These are phyloP conservation scores for Drechslerella dactyloides DNA, from an alignment of 2,329 filamentous ascomycete species.

Conservation along the genomic window DNA sequence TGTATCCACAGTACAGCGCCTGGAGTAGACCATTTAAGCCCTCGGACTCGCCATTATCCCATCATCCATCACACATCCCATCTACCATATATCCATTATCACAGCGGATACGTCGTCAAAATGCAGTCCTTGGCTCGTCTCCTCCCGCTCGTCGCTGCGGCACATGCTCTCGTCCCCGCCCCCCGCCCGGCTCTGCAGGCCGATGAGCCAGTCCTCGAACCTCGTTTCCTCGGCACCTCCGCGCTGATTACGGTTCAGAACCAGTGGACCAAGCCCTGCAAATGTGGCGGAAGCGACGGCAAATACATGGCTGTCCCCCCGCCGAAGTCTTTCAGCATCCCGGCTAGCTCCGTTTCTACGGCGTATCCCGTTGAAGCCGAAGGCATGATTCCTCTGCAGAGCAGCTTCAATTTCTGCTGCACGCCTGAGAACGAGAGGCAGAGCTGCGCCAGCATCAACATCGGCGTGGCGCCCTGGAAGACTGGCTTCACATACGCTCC, in stretches of 20 bases:
- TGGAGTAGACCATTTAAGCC: background rate
- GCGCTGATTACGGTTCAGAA: constrained; percentile 38
- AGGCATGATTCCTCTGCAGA: constrained; percentile 42
- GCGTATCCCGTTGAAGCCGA: constrained; percentile 32
- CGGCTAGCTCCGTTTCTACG: constrained; percentile 15
- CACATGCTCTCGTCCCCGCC: constrained; percentile 40
- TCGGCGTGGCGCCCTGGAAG: constrained; percentile 26
- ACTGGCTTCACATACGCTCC: constrained; percentile 16
- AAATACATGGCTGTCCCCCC: constrained; percentile 23
- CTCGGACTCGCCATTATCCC: background rate
- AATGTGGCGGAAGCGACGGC: constrained; percentile 18
- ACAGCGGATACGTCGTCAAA: background rate
- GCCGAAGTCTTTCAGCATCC: constrained; percentile 16
- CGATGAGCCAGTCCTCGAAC: constrained; percentile 5
- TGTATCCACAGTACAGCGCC: background rate
- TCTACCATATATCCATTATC: constrained; percentile 3
- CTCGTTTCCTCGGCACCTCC: constrained; percentile 36
- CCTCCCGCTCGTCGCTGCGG: constrained; percentile 37
- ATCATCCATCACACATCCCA: background rate
- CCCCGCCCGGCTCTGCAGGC: constrained; percentile 18
- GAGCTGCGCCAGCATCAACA: constrained; percentile 35
- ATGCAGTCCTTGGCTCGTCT: constrained; percentile 40
- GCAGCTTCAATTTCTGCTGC: constrained; percentile 30
- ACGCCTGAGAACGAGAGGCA: constrained; percentile 21
- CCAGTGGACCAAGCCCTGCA: constrained; percentile 20